Conservation (phyloP, 208 protist species). For the Trypanosoma lewisi region DNA sequence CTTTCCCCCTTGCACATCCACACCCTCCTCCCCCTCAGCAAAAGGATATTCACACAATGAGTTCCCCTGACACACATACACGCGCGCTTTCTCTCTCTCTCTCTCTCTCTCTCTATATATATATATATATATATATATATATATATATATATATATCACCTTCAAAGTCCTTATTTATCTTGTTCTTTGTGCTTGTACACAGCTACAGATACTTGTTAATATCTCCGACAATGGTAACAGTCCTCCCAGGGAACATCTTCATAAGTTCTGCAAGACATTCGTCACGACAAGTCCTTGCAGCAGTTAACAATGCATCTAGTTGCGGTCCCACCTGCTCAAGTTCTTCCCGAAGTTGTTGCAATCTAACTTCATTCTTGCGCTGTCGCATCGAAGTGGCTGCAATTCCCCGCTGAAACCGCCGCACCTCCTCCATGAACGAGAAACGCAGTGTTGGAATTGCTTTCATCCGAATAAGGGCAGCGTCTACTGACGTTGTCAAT, state of each 20-base stretch:
- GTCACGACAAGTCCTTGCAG: constrained; percentile 29
- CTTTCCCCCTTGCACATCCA: no score
- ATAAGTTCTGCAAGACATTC: constrained; percentile 38
- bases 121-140: no score
- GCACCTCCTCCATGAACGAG: constrained; percentile 42
- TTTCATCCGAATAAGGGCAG: constrained; percentile 58
- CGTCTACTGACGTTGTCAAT: constrained; percentile 40
- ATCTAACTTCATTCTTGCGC: constrained; percentile 32
- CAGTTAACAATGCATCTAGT: constrained; percentile 25
- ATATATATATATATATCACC: no score
- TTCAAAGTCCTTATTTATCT: not conserved
- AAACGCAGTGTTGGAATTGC: constrained; percentile 34
- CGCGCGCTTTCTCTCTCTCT: no score
- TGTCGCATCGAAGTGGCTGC: constrained; percentile 31
- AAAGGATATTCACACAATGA: no score
- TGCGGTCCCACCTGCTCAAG: constrained; percentile 37
- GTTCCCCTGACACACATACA: no score
- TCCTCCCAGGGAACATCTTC: constrained; percentile 59
- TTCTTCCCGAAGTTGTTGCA: constrained; percentile 40
- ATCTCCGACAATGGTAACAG: constrained; percentile 65
- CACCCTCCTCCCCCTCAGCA: no score
- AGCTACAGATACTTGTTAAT: constrained; percentile 65
- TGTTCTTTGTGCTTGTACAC: not conserved
- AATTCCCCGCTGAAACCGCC: constrained; percentile 43
- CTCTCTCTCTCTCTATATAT: no score